These are phyloP conservation scores for Russula sp. DNA, from an alignment of 768 basidiomycete genomes.

Conservation along the genomic window DNA sequence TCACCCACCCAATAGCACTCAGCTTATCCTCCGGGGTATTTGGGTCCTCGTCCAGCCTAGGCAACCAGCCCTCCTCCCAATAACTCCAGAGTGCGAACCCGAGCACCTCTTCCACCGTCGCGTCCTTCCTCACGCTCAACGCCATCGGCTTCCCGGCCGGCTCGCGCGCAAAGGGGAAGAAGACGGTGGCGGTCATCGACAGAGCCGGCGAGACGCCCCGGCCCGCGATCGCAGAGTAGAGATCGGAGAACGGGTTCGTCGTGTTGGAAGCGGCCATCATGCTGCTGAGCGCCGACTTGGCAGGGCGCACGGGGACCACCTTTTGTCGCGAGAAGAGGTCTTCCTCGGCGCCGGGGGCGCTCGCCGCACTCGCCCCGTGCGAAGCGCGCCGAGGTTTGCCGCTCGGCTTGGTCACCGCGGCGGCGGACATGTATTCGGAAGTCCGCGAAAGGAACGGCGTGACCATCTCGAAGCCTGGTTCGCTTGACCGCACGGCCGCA, in stretches of 20 bases:
- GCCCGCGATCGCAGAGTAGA: constrained; percentile 82
- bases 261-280: constrained; percentile 61
- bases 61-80: constrained; percentile 83
- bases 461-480: constrained; percentile 51
- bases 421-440: constrained; percentile 7
- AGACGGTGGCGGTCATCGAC: constrained; percentile 63
- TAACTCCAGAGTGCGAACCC: constrained; percentile 91
- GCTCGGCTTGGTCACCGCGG: neutral
- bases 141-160: constrained; percentile 59
- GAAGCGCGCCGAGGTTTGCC: constrained; percentile 20
- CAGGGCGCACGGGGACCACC: constrained; percentile 39
- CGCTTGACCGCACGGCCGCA: constrained; percentile 31
- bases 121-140: constrained; percentile 77
- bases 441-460: constrained; percentile 34
- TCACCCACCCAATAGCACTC: constrained; percentile 83
- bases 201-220: constrained; percentile 54
- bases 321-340: constrained; percentile 47
- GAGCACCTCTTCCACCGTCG: constrained; percentile 92
- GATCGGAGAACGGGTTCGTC: constrained; percentile 81
- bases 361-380: constrained; percentile 11
- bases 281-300: constrained; percentile 61
- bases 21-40: constrained; percentile 56
- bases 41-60: constrained; percentile 64
- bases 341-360: constrained; percentile 21
- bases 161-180: constrained; percentile 73